Percentiles rank a stretch among this genome's conserved stretches.
phyloP scores from a whole-genome alignment of 768 basidiomycete genomes.

The Mycena rosella region DNA sequence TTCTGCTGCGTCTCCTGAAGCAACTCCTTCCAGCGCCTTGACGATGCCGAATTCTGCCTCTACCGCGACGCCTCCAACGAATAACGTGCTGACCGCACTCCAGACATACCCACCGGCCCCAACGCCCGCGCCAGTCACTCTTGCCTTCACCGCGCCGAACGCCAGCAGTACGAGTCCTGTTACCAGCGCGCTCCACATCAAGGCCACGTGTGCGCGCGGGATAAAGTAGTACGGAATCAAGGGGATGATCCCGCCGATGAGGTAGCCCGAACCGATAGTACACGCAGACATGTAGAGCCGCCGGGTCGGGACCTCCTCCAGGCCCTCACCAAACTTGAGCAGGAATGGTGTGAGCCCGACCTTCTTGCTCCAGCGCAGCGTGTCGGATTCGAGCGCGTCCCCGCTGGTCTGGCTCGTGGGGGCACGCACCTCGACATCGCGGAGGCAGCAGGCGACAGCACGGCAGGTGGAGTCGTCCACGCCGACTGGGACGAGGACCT shows the following conservation, averaged over 20 bases:
- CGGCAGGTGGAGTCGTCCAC: constrained; percentile 86
- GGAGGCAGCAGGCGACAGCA: constrained; percentile 81
- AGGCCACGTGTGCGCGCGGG: constrained; percentile 70
- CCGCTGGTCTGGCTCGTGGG: neutral
- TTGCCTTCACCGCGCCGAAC: constrained; percentile 93
- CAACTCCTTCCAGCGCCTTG: constrained; percentile 56
- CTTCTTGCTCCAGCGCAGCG: constrained; percentile 76
- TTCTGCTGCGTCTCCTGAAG: no score
- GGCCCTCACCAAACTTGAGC: constrained; percentile 94
- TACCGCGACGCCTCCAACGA: constrained; percentile 93
- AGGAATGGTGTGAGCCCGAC: constrained; percentile 94
- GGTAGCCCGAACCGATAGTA: constrained; percentile 96
- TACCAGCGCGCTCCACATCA: constrained; percentile 81
- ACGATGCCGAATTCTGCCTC: constrained; percentile 71
- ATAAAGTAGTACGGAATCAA: constrained; percentile 95
- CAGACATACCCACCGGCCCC: constrained; percentile 80
- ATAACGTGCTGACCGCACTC: constrained; percentile 88
- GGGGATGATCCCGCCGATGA: constrained; percentile 93
- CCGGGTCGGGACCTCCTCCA: constrained; percentile 90
- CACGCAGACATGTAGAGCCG: constrained; percentile 92
- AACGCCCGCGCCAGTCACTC: constrained; percentile 84
- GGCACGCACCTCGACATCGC: constrained; percentile 67
- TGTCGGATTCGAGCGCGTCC: constrained; percentile 66
- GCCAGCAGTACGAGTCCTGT: constrained; percentile 89
- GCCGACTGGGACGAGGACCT: constrained; percentile 89